These are phyloP conservation scores for Gossypioides kirkii DNA, from an alignment of 345 rosid species.

Conservation along the genomic window DNA sequence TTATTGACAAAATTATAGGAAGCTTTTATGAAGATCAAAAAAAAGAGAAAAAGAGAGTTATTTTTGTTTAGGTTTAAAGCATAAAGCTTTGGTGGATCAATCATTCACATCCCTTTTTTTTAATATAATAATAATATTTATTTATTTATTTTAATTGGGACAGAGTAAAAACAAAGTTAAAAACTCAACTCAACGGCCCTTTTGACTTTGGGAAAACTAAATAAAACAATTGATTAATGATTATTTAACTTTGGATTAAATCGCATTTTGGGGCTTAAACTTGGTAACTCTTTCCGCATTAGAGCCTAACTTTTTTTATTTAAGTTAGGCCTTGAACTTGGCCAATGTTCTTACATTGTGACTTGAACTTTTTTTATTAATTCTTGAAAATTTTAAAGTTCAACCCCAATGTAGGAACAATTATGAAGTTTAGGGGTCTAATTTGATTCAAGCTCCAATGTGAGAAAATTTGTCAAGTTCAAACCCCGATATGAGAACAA, in stretches of 20 bases:
- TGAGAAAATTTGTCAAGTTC: rapidly evolving
- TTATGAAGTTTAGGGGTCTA: rapidly evolving
- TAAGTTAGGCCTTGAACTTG: too few species aligned
- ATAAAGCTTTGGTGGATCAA: constrained; percentile 2
- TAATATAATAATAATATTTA: background rate
- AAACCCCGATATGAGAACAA: too few species aligned
- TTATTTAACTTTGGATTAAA: too few species aligned
- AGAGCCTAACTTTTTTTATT: too few species aligned
- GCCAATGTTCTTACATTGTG: too few species aligned
- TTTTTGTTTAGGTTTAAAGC: constrained; percentile 2
- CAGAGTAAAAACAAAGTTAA: background rate
- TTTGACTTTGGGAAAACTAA: background rate
- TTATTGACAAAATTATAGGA: background rate
- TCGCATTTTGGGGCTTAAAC: rapidly evolving
- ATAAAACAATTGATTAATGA: background rate
- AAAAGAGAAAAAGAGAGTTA: background rate
- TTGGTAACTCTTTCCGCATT: too few species aligned
- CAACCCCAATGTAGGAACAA: rapidly evolving
- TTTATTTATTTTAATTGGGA: background rate
- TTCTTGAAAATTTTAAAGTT: too few species aligned
- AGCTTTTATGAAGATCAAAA: background rate
- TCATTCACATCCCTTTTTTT: background rate
- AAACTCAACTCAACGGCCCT: background rate
- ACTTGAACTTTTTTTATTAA: too few species aligned
- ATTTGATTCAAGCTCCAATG: too few species aligned